Evolutionary conservation across 345 rosid genomes (phyloP), one percentile per base, ranked within the genome.

Genomic region (Durio zibethinus): DNA sequence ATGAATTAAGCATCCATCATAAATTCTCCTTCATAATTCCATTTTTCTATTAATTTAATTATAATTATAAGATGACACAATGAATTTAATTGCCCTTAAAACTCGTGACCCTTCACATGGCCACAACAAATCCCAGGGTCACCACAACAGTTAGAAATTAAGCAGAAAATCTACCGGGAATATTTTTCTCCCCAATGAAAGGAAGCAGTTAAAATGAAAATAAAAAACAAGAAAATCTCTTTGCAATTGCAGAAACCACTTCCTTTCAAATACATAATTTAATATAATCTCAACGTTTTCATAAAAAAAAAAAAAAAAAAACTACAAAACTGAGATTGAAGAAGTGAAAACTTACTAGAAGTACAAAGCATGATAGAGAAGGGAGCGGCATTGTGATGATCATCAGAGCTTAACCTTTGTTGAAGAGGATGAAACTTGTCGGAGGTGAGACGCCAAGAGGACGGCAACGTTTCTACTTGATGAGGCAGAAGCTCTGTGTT

Each of bases 361-460:
- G 81, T 79, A 10, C 83, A 82, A 29, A 85, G 76, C 2, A 66
- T 72, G 52, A 83, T 77, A 40, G 89, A 82, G 40, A 85, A 75
- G 57, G 85, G 82, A 60, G 27, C 59, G 81, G 21, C 57, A 23
- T 4, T 14, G 7, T 45, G 21, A 69, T 72, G 4, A 69, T 43
- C 48, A 21, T 56, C 45, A 48, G 66, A 6, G 72, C 57, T 16
- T 61, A 73, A n/a, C 36, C 36, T 33, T 33, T 33, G 36, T 36
- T 71, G 82, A 14, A 83, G 84, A 20, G 86, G 70, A 10, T 86
- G 86, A 76, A 85, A 88, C 12, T 80, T 76, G 33, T 88, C 85
- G 72, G 86, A 83, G 27, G 73, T 80, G 72, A 88, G 86, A 77
- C 88, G 84, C 89, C 91, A 88, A 48, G 91, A 75, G 29, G 91